Percentiles rank a stretch among this genome's conserved stretches.
Conservation (phyloP, 768 basidiomycete species). For the Exidia glandulosa region DNA sequence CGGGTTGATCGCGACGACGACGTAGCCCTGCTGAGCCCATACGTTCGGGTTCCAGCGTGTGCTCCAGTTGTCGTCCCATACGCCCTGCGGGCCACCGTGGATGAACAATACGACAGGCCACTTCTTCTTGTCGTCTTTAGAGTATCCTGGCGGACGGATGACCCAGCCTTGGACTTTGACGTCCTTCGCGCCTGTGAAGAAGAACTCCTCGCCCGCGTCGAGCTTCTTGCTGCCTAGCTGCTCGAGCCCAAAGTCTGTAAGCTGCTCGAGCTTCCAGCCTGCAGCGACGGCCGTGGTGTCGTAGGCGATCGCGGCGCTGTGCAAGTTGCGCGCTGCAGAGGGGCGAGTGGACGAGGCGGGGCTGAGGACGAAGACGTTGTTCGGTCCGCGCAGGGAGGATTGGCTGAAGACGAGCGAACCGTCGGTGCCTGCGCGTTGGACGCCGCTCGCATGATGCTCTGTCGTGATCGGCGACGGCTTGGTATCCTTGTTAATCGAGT, state of each 20-base stretch:
- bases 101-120: slow-evolving; percentile 76
- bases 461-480: slow-evolving; percentile 49
- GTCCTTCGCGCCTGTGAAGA: slow-evolving; percentile 76
- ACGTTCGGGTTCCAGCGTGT: slow-evolving; percentile 88
- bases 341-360: slow-evolving; percentile 33
- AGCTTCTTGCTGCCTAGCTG: slow-evolving; percentile 49
- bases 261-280: slow-evolving; percentile 26
- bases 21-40: slow-evolving; percentile 83
- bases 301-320: slow-evolving; percentile 49
- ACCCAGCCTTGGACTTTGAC: slow-evolving; percentile 77
- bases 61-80: slow-evolving; percentile 88
- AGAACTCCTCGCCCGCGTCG: slow-evolving; percentile 64
- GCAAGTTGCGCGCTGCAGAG: slow-evolving; percentile 24
- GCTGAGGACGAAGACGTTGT: slow-evolving; percentile 61
- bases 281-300: slow-evolving; percentile 50
- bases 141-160: slow-evolving; percentile 70
- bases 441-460: slow-evolving; percentile 42
- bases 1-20: slow-evolving; percentile 80
- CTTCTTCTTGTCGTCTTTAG: slow-evolving; percentile 50
- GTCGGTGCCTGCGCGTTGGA: slow-evolving; percentile 43
- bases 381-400: slow-evolving; percentile 68
- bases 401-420: slow-evolving; percentile 60
- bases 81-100: slow-evolving; percentile 60
- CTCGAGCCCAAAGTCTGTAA: slow-evolving; percentile 55
- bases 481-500: neutral